Evolutionary conservation across 768 basidiomycete species (phyloP).

Genomic region (Boletus patriciae): DNA sequence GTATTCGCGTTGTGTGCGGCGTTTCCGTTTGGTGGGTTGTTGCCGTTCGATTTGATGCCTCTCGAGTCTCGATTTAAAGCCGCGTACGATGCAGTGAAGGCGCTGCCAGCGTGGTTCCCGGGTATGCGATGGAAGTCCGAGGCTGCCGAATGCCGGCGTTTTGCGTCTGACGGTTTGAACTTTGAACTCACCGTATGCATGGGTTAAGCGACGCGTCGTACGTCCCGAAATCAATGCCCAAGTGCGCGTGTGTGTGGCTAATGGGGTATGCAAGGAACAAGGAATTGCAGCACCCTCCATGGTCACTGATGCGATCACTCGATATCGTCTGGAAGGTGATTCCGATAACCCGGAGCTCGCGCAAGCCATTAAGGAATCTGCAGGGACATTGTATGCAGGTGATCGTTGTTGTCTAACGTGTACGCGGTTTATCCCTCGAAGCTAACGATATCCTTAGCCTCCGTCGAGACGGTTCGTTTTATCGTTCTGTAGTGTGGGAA

Average conservation of each 20-base stretch:
- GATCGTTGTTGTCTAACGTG: not conserved
- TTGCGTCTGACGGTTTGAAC: slow-evolving; percentile 2
- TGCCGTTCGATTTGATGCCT: not conserved
- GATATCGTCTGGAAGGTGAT: slow-evolving; percentile 5
- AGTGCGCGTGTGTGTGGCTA: not conserved
- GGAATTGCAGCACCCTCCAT: slow-evolving; percentile 14
- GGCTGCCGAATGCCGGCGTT: slow-evolving; percentile 10
- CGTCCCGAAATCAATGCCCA: not conserved
- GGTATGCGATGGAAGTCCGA: slow-evolving; percentile 24
- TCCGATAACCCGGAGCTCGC: slow-evolving; percentile 4
- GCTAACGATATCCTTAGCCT: slow-evolving; percentile 18
- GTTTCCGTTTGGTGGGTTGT: slow-evolving; percentile 21
- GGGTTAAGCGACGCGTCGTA: slow-evolving; percentile 10
- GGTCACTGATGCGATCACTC: slow-evolving; percentile 17
- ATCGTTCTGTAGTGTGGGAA: not conserved
- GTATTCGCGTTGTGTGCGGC: not conserved
- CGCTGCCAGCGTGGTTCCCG: slow-evolving; percentile 27
- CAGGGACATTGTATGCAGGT: slow-evolving; percentile 22
- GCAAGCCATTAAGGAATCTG: slow-evolving; percentile 18
- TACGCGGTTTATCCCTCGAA: not conserved
- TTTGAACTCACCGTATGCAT: slow-evolving; percentile 15
- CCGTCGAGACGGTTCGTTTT: slow-evolving; percentile 33
- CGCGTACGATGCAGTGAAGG: slow-evolving; percentile 12
- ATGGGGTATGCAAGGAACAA: slow-evolving; percentile 1
- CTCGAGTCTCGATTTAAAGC: not conserved